Conservation (phyloP, 345 rosid species). For the Eucalyptus melliodora region DNA sequence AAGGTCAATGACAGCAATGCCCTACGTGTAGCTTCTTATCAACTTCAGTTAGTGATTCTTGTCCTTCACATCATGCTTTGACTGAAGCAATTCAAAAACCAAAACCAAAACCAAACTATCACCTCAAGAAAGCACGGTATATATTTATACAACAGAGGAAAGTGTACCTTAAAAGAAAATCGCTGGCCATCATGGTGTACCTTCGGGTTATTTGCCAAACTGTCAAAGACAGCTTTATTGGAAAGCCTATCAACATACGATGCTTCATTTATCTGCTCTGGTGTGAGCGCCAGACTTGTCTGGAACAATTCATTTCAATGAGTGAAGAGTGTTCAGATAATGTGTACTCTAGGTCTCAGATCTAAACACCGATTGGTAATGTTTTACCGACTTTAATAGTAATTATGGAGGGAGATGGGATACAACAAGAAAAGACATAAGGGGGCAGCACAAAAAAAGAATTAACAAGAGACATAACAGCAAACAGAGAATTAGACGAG, state of each 20-base stretch:
- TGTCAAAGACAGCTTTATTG: conserved; percentile 79
- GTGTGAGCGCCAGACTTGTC: conserved; percentile 59
- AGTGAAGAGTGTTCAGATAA: background rate
- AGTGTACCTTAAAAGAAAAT: conserved; percentile 75
- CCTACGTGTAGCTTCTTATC: conserved; percentile 45
- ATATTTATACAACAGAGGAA: background rate
- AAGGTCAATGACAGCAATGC: conserved; percentile 64
- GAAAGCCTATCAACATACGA: conserved; percentile 51
- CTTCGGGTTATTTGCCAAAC: conserved; percentile 65
- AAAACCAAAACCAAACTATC: background rate
- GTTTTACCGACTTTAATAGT: background rate
- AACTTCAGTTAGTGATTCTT: conserved; percentile 44
- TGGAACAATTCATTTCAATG: conserved; percentile 5
- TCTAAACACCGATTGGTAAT: background rate
- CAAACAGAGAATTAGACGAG: background rate
- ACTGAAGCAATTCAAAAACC: conserved; percentile 10
- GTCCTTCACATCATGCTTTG: conserved; percentile 67
- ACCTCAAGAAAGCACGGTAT: background rate
- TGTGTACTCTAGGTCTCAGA: background rate
- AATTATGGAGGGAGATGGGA: background rate
- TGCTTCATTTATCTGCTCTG: conserved; percentile 68
- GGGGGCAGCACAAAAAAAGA: background rate
- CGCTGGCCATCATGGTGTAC: conserved; percentile 60
- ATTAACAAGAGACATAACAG: background rate
- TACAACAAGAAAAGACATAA: background rate